A percentile compares a stretch with the other conserved stretches of the same genome.
Evolutionary conservation across 2,329 filamentous ascomycete genomes (phyloP).

Genomic region (Calonectria hongkongensis): DNA sequence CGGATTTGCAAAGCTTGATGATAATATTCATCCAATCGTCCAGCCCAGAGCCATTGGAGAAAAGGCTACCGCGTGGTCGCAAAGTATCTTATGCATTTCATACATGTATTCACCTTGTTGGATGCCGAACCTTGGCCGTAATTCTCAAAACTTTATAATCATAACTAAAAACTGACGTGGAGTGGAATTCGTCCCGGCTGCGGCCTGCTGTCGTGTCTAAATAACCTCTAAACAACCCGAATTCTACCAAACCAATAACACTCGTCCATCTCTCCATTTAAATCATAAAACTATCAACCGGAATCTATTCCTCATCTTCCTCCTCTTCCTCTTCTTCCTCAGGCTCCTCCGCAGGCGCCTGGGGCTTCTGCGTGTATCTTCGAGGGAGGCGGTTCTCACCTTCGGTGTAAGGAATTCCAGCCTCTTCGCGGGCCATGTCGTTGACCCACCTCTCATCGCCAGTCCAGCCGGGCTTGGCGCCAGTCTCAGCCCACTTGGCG

Average conservation of each 20-base stretch:
- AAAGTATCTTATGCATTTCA: too few species aligned
- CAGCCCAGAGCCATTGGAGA: too few species aligned
- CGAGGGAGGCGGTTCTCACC: constrained; percentile 77
- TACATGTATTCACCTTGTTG: too few species aligned
- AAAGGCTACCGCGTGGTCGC: too few species aligned
- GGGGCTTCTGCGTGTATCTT: constrained; percentile 50
- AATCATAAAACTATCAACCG: neutral
- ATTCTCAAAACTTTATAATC: constrained; percentile 25
- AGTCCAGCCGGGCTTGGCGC: constrained; percentile 67
- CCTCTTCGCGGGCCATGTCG: constrained; percentile 69
- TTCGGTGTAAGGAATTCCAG: constrained; percentile 74
- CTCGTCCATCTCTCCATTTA: constrained; percentile 21
- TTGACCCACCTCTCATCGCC: constrained; percentile 70
- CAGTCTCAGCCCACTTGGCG: constrained; percentile 76
- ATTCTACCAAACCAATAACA: constrained; percentile 37
- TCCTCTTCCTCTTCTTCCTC: constrained; percentile 42
- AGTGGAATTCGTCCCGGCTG: constrained; percentile 44
- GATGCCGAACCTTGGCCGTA: neutral
- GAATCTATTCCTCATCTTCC: constrained; percentile 33
- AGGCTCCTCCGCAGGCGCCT: constrained; percentile 27
- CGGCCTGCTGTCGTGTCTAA: constrained; percentile 36
- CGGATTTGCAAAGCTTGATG: too few species aligned
- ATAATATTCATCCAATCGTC: too few species aligned
- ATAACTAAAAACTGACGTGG: constrained; percentile 38
- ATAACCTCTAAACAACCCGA: constrained; percentile 42